A percentile compares a stretch with the other conserved stretches of the same genome.
These are phyloP conservation scores for Lentinula boryana DNA, from an alignment of 768 basidiomycete genomes.

Conservation along the genomic window DNA sequence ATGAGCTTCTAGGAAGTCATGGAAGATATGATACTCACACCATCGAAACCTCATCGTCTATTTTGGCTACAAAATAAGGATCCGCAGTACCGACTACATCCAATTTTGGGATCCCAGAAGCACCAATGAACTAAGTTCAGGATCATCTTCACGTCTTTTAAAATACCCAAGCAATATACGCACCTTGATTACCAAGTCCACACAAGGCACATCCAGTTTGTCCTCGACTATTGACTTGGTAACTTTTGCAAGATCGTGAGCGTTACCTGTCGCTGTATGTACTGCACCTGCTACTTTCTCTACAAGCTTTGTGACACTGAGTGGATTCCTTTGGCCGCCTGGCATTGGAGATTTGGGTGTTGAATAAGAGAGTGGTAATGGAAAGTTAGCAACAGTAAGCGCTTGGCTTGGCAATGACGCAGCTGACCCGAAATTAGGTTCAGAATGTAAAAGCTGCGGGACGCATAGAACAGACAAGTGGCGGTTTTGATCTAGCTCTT, in stretches of 20 bases:
- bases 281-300: conserved; percentile 19
- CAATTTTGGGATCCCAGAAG: conserved; percentile 63
- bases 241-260: conserved; percentile 25
- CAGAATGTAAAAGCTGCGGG: no score
- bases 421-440: no score
- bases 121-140: conserved; percentile 57
- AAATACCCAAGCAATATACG: neutral
- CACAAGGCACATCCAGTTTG: conserved; percentile 35
- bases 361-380: neutral
- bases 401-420: neutral
- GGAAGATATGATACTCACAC: conserved; percentile 36
- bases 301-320: conserved; percentile 29
- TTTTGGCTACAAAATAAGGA: conserved; percentile 66
- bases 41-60: conserved; percentile 59
- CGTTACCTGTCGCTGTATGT: conserved; percentile 22
- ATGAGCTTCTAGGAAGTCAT: no score
- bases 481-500: no score
- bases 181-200: conserved; percentile 56
- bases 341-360: conserved; percentile 29
- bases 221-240: conserved; percentile 23
- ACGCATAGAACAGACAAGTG: no score
- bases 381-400: neutral
- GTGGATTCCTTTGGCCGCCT: conserved; percentile 46
- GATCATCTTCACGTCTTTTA: neutral
- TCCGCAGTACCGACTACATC: conserved; percentile 60